Evolutionary conservation across 352 stramenopile genomes (phyloP).

Genomic region (Globisporangium nagaii): DNA sequence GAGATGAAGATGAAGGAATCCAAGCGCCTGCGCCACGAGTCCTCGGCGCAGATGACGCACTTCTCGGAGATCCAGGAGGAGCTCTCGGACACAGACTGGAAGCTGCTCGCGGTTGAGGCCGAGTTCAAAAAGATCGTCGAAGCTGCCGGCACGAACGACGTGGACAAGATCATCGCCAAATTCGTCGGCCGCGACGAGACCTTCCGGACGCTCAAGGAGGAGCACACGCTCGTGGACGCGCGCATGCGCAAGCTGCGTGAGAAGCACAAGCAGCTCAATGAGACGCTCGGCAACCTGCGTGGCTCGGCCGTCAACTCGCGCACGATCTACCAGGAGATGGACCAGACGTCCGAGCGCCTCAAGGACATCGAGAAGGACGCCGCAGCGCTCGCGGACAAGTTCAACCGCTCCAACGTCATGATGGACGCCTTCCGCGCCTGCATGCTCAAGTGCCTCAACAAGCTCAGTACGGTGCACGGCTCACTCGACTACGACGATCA

Average conservation of each 20-base stretch:
- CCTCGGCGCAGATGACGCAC: constrained; percentile 65
- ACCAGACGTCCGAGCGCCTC: constrained; percentile 72
- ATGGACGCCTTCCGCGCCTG: constrained; percentile 80
- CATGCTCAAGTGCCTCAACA: constrained; percentile 77
- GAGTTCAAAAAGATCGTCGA: constrained; percentile 77
- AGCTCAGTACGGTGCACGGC: constrained; percentile 65
- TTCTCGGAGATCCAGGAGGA: constrained; percentile 81
- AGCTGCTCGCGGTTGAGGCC: constrained; percentile 55
- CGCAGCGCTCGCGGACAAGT: constrained; percentile 53
- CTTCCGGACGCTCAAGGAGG: constrained; percentile 65
- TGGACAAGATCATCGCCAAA: constrained; percentile 81
- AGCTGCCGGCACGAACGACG: constrained; percentile 68
- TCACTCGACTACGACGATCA: constrained; percentile 74
- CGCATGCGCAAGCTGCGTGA: constrained; percentile 73
- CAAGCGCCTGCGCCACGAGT: constrained; percentile 65
- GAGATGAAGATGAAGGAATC: constrained; percentile 72
- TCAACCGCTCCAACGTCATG: constrained; percentile 71
- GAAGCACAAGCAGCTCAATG: constrained; percentile 73
- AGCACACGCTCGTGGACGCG: constrained; percentile 65
- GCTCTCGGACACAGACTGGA: constrained; percentile 62
- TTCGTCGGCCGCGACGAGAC: constrained; percentile 67
- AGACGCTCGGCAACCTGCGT: constrained; percentile 51
- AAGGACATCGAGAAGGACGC: constrained; percentile 84
- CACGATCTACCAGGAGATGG: constrained; percentile 83
- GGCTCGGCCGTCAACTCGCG: constrained; percentile 72